Conservation (phyloP, 805 yeast species). For the Nakazawaea holstii region DNA sequence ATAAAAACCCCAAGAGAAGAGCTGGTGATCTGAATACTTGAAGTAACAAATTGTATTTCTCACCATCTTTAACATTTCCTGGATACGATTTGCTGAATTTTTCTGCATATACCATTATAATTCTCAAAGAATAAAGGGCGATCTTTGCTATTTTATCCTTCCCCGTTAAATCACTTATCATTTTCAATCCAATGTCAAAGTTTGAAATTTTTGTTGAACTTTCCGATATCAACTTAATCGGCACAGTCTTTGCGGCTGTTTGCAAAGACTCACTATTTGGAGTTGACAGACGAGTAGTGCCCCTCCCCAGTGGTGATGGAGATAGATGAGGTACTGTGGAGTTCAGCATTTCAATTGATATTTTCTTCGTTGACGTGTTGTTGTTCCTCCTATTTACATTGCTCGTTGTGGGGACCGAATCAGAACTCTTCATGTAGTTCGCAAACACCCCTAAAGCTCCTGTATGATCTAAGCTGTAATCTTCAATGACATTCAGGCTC, state of each 20-base stretch:
- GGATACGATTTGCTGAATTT: conserved; percentile 23
- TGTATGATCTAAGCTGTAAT: not conserved
- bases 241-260: not conserved
- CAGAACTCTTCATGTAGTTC: conserved; percentile 2
- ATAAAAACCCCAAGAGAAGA: conserved; percentile 24
- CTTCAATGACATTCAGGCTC: not conserved
- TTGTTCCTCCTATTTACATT: no score
- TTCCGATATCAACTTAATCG: not conserved
- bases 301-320: no score
- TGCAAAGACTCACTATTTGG: not conserved
- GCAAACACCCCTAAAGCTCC: conserved; percentile 11
- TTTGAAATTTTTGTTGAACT: conserved; percentile 13
- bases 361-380: no score
- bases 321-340: no score
- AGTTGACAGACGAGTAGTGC: conserved; percentile 1
- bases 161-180: conserved; percentile 55
- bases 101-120: conserved; percentile 43
- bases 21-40: conserved; percentile 24
- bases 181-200: conserved; percentile 44
- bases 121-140: conserved; percentile 51
- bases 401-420: not conserved
- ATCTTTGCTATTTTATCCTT: conserved; percentile 69
- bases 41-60: conserved; percentile 18
- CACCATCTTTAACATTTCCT: conserved; percentile 21
- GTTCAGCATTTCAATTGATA: no score